Conservation (phyloP, 768 basidiomycete genomes). For the Tubosaeta sp. region DNA sequence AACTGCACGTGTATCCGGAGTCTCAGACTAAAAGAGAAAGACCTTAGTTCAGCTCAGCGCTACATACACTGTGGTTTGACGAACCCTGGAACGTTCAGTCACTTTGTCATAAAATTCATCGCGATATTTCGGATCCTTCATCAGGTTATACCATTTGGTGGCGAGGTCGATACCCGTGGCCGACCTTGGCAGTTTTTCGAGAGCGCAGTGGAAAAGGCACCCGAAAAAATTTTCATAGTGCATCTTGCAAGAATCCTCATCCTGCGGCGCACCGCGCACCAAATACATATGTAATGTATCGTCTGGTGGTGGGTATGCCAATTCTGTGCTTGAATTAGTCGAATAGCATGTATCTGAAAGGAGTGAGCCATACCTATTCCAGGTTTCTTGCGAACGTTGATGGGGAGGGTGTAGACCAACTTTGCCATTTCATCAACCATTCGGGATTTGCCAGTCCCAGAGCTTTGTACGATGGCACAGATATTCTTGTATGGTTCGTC, state of each 20-base stretch:
- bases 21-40: not conserved
- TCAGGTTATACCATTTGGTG: not conserved
- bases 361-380: not conserved
- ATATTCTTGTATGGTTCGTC: not conserved
- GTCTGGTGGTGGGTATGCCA: not conserved
- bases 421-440: slow-evolving; percentile 7
- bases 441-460: slow-evolving; percentile 4
- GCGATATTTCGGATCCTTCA: not conserved
- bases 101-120: not conserved
- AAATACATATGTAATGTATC: not conserved
- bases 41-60: not conserved
- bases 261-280: not conserved
- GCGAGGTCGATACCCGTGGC: too few relatives aligned
- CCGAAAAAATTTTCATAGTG: not conserved
- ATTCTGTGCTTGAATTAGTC: too few relatives aligned
- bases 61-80: not conserved
- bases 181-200: not conserved
- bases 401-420: slow-evolving; percentile 2
- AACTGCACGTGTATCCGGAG: too few relatives aligned
- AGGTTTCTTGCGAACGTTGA: not conserved
- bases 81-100: not conserved
- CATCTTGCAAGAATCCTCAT: not conserved
- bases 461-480: not conserved
- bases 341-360: not conserved
- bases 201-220: not conserved